These are phyloP conservation scores for Calonectria pteridis DNA, from an alignment of 2,329 filamentous ascomycete species.

Conservation along the genomic window DNA sequence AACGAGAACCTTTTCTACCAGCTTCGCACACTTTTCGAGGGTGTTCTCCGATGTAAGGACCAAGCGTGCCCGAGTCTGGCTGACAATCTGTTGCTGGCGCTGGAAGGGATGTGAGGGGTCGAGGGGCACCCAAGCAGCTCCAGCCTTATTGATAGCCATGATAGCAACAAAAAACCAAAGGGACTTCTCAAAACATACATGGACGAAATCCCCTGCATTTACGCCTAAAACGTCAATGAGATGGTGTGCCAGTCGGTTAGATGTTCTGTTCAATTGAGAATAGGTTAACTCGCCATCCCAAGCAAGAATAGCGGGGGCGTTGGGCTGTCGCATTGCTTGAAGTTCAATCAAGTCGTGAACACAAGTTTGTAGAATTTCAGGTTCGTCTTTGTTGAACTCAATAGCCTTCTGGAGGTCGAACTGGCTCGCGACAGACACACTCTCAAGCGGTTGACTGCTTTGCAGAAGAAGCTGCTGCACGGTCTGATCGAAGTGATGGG, in stretches of 20 bases:
- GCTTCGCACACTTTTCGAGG: neutral
- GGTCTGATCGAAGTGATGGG: neutral
- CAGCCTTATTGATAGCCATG: constrained; percentile 6
- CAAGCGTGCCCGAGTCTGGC: neutral
- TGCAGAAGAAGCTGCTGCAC: neutral
- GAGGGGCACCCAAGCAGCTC: constrained; percentile 6
- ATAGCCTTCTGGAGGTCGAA: neutral
- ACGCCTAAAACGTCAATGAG: neutral
- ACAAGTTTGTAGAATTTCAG: neutral
- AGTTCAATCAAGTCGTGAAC: neutral
- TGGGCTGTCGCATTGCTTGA: neutral
- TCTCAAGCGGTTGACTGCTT: neutral
- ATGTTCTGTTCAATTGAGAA: neutral
- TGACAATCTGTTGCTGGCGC: constrained; percentile 2
- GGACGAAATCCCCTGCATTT: neutral
- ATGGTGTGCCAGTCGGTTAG: neutral
- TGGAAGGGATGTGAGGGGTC: constrained; percentile 8
- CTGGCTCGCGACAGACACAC: neutral
- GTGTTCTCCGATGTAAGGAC: neutral
- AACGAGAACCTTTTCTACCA: neutral
- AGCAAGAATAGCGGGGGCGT: neutral
- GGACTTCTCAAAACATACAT: neutral
- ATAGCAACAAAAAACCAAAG: constrained; percentile 8
- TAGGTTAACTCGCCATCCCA: constrained; percentile 5
- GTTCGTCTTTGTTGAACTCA: neutral